Conservation (phyloP, 495 filamentous ascomycete genomes). For the Talaromyces trachyspermus region DNA sequence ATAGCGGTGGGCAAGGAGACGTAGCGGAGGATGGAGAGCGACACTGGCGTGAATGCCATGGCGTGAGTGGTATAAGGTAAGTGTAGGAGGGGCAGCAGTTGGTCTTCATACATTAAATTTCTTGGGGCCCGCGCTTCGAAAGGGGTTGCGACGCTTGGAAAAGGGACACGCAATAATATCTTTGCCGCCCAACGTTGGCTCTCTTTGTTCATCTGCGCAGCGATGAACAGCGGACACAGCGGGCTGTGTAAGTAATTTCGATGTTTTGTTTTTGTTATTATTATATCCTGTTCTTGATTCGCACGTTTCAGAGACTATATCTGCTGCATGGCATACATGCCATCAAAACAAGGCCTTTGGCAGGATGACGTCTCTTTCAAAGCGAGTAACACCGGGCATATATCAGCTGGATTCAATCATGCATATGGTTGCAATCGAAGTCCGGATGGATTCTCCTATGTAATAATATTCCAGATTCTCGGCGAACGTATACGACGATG, state of each 20-base stretch:
- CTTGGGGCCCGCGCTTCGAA: conserved; percentile 1
- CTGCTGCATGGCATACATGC: not conserved
- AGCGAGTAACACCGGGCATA: too few relatives aligned
- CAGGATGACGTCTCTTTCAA: not conserved
- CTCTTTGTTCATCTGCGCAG: too few relatives aligned
- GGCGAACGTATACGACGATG: too few relatives aligned
- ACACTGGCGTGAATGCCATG: too few relatives aligned
- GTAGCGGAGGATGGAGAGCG: not conserved
- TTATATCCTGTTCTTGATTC: not conserved
- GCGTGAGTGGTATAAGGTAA: too few relatives aligned
- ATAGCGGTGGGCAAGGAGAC: not conserved
- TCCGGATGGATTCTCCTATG: too few relatives aligned
- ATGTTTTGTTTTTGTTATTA: not conserved
- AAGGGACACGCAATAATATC: conserved; percentile 2
- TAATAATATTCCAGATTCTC: too few relatives aligned
- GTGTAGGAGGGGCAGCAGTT: not conserved
- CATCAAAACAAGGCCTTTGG: not conserved
- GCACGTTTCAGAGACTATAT: not conserved
- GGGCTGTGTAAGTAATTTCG: too few relatives aligned
- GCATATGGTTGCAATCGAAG: too few relatives aligned
- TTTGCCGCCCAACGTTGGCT: conserved; percentile 2
- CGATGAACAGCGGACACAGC: too few relatives aligned
- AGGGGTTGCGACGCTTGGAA: not conserved
- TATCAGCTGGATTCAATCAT: too few relatives aligned
- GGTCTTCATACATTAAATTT: not conserved